Percentiles rank a stretch among this genome's conserved stretches.
These are phyloP conservation scores for Thelephora ganbajun DNA, from an alignment of 768 basidiomycete species.

Conservation along the genomic window DNA sequence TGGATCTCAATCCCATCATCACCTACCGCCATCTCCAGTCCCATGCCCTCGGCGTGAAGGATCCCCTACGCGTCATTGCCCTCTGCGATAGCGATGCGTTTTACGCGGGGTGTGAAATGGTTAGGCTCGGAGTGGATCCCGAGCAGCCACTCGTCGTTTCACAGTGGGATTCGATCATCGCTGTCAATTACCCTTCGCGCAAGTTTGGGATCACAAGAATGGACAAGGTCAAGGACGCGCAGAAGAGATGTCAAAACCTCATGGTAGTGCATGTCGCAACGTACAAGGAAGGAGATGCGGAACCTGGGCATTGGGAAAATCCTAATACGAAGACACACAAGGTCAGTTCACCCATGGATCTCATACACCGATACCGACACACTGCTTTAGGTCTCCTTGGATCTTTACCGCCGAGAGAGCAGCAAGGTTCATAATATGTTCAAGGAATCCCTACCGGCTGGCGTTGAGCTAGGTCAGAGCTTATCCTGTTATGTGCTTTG, in stretches of 20 bases:
- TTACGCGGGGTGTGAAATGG: constrained; percentile 76
- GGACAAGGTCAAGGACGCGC: constrained; percentile 70
- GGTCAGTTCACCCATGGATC: constrained; percentile 27
- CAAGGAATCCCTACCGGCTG: constrained; percentile 61
- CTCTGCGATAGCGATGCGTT: constrained; percentile 89
- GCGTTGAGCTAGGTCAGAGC: constrained; percentile 57
- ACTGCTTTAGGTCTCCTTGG: constrained; percentile 62
- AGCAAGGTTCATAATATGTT: constrained; percentile 76
- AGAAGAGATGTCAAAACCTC: constrained; percentile 75
- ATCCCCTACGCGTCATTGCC: constrained; percentile 74
- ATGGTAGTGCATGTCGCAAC: constrained; percentile 89
- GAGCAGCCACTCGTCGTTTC: constrained; percentile 64
- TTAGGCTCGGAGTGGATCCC: constrained; percentile 53
- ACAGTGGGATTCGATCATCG: constrained; percentile 85
- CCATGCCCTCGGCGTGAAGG: constrained; percentile 50
- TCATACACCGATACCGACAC: neutral
- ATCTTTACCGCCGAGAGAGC: constrained; percentile 85
- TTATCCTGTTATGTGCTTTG: neutral
- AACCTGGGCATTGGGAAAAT: constrained; percentile 88
- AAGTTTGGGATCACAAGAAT: constrained; percentile 89
- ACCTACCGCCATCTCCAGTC: constrained; percentile 72
- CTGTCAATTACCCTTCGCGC: constrained; percentile 91
- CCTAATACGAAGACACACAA: constrained; percentile 87
- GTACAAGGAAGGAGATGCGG: constrained; percentile 73
- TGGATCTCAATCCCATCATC: constrained; percentile 50